A percentile compares a stretch with the other conserved stretches of the same genome.
phyloP scores from a whole-genome alignment of 2,329 filamentous ascomycete species.

The Clathrospora elynae region DNA sequence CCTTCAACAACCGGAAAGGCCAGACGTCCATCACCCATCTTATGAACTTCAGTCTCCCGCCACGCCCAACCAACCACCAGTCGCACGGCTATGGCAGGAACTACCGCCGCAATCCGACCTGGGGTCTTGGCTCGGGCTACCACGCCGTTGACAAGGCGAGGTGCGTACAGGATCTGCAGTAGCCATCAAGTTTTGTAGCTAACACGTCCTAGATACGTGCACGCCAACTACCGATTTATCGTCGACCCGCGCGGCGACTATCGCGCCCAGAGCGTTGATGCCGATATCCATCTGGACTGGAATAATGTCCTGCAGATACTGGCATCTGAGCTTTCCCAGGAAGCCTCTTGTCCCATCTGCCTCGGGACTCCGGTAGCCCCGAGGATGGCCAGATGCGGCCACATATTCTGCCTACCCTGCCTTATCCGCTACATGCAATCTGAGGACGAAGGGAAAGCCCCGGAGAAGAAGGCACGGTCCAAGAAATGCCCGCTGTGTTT shows the following conservation, averaged over 20 bases:
- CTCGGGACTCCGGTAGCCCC: slow-evolving; percentile 90
- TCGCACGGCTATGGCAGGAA: slow-evolving; percentile 59
- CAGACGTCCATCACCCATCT: slow-evolving; percentile 97
- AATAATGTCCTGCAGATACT: slow-evolving; percentile 87
- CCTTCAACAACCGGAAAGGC: slow-evolving; percentile 75
- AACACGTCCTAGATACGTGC: slow-evolving; percentile 69
- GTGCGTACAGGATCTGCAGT: slow-evolving; percentile 51
- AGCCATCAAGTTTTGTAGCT: slow-evolving; percentile 3
- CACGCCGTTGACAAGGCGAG: slow-evolving; percentile 89
- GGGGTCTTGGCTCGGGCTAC: slow-evolving; percentile 86
- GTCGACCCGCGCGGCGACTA: slow-evolving; percentile 84
- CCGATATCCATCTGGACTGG: slow-evolving; percentile 91
- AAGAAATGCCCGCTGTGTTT: slow-evolving; percentile 97
- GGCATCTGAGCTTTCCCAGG: slow-evolving; percentile 86
- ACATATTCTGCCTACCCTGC: slow-evolving; percentile 95
- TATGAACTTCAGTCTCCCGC: slow-evolving; percentile 85
- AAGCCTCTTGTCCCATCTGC: slow-evolving; percentile 90
- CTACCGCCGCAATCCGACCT: slow-evolving; percentile 72
- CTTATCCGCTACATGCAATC: slow-evolving; percentile 95
- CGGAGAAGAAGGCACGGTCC: slow-evolving; percentile 75
- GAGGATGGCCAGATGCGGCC: slow-evolving; percentile 94
- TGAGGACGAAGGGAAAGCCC: slow-evolving; percentile 64
- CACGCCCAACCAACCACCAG: slow-evolving; percentile 67
- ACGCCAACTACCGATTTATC: slow-evolving; percentile 97
- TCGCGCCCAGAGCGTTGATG: slow-evolving; percentile 77